Base-by-base conservation (phyloP, 352 stramenopile genomes). In the Peronospora belbahrii region DNA sequence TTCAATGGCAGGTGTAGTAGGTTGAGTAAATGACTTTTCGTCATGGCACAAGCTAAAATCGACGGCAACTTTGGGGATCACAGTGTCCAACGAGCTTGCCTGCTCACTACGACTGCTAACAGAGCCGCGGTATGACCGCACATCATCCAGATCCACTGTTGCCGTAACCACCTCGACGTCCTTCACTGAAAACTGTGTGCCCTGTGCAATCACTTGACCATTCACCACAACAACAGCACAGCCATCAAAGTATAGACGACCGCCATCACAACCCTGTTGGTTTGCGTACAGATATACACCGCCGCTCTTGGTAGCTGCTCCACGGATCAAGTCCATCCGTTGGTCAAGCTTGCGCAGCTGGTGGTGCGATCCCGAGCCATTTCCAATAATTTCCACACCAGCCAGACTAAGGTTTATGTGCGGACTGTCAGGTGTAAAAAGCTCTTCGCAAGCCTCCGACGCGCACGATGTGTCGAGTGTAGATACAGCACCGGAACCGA, bases 231-330 rank as follows among this genome's bases (percentile, higher is more conserved):
- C 98, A 10, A 98, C 71, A 13, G 95, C 89, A 55, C 93, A 98
- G 14, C 96, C 96, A 62, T 99, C 96, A 64, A 95, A 99, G 64
- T 99, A 98, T 1, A 97, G 52, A 19, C 96, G 87, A 0, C 90
- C 91, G 22, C 96, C 96, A 55, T 99, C 96, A 51, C 96, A 98
- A 14, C 96, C 96, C 39, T 97, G 82, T 65, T 97, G 89, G 59
- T 99, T 99, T 13, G 95, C 79, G 62, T 99, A 99, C 13, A 99
- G 53, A 64, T 99, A 99, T 20, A 99, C 79, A n/a, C 96, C 96
- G 13, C 96, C 96, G 63, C 90, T 96, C 68, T 98, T 98, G 22
- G 71, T 78, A 3, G 88, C 96, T 6, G 91, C 92, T 23, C 74
- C 83, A 23, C 82, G 70, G 36, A 97, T 97, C 17, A 97, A 62